Conservation (phyloP, 805 yeast species). For the Blastobotrys attinorum region DNA sequence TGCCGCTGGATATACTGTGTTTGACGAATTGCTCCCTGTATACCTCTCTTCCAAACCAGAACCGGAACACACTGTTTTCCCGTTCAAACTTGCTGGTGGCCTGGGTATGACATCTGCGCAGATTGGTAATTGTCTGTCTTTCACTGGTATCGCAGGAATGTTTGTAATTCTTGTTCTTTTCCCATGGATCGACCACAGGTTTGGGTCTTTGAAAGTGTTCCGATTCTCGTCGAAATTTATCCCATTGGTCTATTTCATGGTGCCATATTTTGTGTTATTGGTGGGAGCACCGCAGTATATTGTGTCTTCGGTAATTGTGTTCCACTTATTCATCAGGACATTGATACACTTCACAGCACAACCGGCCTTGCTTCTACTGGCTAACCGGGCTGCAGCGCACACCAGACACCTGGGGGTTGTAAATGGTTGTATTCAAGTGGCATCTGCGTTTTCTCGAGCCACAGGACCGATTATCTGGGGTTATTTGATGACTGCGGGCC, state of each 20-base stretch:
- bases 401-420: constrained; percentile 47
- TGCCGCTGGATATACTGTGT: constrained; percentile 44
- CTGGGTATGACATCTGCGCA: constrained; percentile 39
- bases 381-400: constrained; percentile 47
- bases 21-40: constrained; percentile 49
- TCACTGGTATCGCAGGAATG: constrained; percentile 50
- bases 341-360: constrained; percentile 40
- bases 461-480: constrained; percentile 55
- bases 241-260: constrained; percentile 38
- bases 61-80: constrained; percentile 39
- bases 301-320: constrained; percentile 8
- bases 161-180: constrained; percentile 41
- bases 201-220: constrained; percentile 38
- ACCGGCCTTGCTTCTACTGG: constrained; percentile 46
- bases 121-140: constrained; percentile 44
- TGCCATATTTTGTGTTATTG: constrained; percentile 44
- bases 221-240: constrained; percentile 34
- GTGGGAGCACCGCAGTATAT: constrained; percentile 17
- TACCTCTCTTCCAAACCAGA: constrained; percentile 35
- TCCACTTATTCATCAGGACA: constrained; percentile 31
- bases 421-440: constrained; percentile 49
- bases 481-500: constrained; percentile 33
- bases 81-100: constrained; percentile 45
- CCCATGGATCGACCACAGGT: constrained; percentile 44
- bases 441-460: constrained; percentile 47